Conservation (phyloP, 2,329 filamentous ascomycete species). For the Fusarium succisae region DNA sequence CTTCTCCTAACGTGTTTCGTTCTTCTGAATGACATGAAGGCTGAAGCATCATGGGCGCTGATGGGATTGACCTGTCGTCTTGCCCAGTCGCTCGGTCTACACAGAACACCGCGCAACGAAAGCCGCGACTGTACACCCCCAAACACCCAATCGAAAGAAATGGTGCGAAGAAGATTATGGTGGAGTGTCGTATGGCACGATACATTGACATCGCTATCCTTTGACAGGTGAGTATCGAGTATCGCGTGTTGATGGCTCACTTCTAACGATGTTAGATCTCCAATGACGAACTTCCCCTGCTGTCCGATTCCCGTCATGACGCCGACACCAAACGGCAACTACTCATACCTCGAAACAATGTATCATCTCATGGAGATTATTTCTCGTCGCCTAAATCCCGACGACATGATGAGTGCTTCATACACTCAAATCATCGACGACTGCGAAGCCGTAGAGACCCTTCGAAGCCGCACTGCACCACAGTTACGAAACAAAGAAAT, state of each 20-base stretch:
- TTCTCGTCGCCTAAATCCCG: slow-evolving; percentile 65
- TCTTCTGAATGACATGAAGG: slow-evolving; percentile 74
- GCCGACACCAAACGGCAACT: slow-evolving; percentile 56
- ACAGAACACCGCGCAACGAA: slow-evolving; percentile 59
- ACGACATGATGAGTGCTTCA: slow-evolving; percentile 58
- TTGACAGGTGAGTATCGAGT: slow-evolving; percentile 61
- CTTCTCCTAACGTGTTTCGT: slow-evolving; percentile 71
- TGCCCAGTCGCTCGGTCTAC: slow-evolving; percentile 71
- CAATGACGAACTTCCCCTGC: slow-evolving; percentile 69
- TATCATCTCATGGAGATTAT: slow-evolving; percentile 71
- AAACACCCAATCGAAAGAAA: slow-evolving; percentile 61
- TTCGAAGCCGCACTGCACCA: slow-evolving; percentile 58
- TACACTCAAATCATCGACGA: slow-evolving; percentile 67
- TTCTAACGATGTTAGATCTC: slow-evolving; percentile 53
- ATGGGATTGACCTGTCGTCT: slow-evolving; percentile 71
- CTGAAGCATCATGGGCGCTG: slow-evolving; percentile 73
- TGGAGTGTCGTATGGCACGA: slow-evolving; percentile 76
- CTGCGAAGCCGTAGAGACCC: slow-evolving; percentile 63
- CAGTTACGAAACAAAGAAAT: slow-evolving; percentile 68
- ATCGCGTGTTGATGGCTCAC: neutral
- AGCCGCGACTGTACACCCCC: slow-evolving; percentile 54
- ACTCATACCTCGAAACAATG: slow-evolving; percentile 71
- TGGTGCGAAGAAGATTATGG: slow-evolving; percentile 66
- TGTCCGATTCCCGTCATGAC: slow-evolving; percentile 62
- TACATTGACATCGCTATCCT: slow-evolving; percentile 71